Conservation (phyloP, 2,329 filamentous ascomycete genomes). For the Camptophora hylomeconis region DNA sequence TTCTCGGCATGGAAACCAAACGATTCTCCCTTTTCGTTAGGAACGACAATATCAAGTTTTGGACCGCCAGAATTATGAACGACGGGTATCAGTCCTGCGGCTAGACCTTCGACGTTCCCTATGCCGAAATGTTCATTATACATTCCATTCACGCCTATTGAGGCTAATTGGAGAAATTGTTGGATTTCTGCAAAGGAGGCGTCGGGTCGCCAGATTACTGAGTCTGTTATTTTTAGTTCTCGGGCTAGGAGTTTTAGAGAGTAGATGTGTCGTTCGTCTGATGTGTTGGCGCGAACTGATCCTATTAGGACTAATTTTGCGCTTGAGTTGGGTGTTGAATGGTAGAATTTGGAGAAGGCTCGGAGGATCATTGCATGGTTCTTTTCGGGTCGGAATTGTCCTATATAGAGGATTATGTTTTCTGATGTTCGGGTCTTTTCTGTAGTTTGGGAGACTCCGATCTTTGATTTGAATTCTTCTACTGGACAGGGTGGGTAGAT, state of each 20-base stretch:
- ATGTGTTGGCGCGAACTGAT: conserved; percentile 62
- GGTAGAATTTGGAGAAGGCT: conserved; percentile 67
- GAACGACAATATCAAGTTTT: conserved; percentile 81
- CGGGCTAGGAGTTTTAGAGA: conserved; percentile 74
- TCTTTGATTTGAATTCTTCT: conserved; percentile 60
- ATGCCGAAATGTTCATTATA: conserved; percentile 99
- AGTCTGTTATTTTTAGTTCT: conserved; percentile 71
- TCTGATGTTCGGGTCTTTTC: conserved; percentile 47
- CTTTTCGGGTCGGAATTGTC: conserved; percentile 95
- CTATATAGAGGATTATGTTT: conserved; percentile 75
- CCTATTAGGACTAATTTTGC: conserved; percentile 70
- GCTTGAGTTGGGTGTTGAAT: conserved; percentile 37
- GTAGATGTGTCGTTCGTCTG: conserved; percentile 54
- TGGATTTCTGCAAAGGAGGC: conserved; percentile 81
- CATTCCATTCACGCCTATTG: conserved; percentile 91
- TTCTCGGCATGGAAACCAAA: conserved; percentile 83
- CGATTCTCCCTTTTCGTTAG: conserved; percentile 61
- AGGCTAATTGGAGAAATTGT: conserved; percentile 61
- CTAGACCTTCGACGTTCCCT: conserved; percentile 95
- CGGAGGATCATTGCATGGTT: conserved; percentile 80
- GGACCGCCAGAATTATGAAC: conserved; percentile 90
- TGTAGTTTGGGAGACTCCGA: conserved; percentile 51
- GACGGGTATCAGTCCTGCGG: conserved; percentile 80
- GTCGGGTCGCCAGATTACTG: conserved; percentile 78
- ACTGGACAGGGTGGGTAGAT: conserved; percentile 92